Evolutionary conservation across 2,329 filamentous ascomycete species (phyloP), one percentile per base, ranked within the genome.

Genomic region (Ophiostoma ips): DNA sequence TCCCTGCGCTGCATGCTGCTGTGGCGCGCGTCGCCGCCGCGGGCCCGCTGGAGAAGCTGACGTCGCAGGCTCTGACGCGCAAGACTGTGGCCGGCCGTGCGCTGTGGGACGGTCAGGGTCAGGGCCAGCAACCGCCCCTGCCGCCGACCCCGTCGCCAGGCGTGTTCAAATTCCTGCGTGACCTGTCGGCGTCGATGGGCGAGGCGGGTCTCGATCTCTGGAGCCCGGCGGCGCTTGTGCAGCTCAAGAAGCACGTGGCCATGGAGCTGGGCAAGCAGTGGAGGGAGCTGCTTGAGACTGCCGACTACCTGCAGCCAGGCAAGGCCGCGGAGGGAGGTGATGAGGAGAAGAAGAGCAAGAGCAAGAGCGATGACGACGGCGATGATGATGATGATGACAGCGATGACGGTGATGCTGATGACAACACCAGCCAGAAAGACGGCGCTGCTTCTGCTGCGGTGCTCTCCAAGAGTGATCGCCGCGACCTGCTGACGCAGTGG

Each of bases 81-180:
- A 73, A 67, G 50, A 66, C 60, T 28, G 72, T 85, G 1, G 71
- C 73, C 2, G 80, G 82, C 7, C 73, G 80, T 48, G 72, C 76
- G 0, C 69, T 95, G 0, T 95, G 89, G 89, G 87, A 94, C 61
- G 86, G 84, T 89, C 59, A 94, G 61, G 86, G 84, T 89, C 59
- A 86, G 86, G 1, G 88, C 85, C 85, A 85, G 1, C 70, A 77
- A 35, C 84, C 85, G 0, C 71, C 78, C 24, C 63, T 95, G 38
- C 90, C 90, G 0, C 72, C 79, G 6, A 86, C 92, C 59, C 87
- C 87, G 1, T 90, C 87, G 0, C 81, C 86, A 0, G 72, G 73
- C 18, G 70, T 79, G 0, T 94, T 94, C 60, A 76, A 74, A 53
- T 81, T 94, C 50, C 60, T 95, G 46, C 77, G 79, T 21, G 71